Base-by-base conservation (phyloP, 345 rosid genomes). In the Salix brachista region DNA sequence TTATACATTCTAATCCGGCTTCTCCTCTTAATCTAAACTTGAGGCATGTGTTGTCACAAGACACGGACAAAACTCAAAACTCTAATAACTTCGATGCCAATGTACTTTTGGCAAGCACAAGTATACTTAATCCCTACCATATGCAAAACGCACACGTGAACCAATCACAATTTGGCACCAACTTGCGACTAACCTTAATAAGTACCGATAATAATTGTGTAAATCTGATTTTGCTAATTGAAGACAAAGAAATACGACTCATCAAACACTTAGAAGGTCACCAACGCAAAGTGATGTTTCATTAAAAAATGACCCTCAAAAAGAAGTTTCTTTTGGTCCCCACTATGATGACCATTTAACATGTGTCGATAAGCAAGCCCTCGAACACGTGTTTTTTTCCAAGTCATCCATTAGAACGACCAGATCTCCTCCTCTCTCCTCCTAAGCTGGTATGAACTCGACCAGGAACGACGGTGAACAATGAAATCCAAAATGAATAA, bases 361-460 rank as follows among this genome's bases (percentile, higher is more conserved):
- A 42, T 17, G 50, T 46, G 64, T 69, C 25, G 0, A 48, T 39
- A 54, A 8, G 32, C 0, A 17, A 26, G 60, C 41, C 28, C 13
- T 32, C 10, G 6, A 28, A 23, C 81, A 77, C 78, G 74, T 83
- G 78, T 60, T 30, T 54, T 34, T 54, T 11, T 70, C 84, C 87
- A 83, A 72, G 41, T 72, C 83, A 79, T 60, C 79, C 77, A 39
- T 68, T 75, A 62, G 62, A 0, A 65, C 6, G 62, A 77, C 80
- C 80, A 14, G 52, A 73, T 72, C 61, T 80, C 76, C 65, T 12
- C 67, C 65, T 25, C 60, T 3, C 16, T 23, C 52, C 1, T 14
- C 1, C 1, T 13, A 42, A 42, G 26, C 14, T 23, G 28, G 80
- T 71, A 76, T 82, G 85, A 84, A 83, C 78, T 52, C 70, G 77